Base-by-base conservation (phyloP, 345 rosid genomes). In the Eucalyptus polyanthemos region DNA sequence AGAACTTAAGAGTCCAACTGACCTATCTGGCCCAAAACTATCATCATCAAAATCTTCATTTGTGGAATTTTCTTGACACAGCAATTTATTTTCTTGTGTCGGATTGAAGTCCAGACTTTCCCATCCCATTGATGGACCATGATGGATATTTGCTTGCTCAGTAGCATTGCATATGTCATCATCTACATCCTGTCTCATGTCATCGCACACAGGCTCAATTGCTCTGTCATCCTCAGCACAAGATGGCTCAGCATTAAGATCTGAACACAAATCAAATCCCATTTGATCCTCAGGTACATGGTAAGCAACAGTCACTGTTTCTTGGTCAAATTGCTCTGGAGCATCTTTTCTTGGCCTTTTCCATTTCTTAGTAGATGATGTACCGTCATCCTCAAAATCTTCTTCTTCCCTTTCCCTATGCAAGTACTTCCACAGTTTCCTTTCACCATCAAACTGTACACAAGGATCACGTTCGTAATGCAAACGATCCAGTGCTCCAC, bases 321-420 rank as follows among this genome's bases (percentile, higher is more conserved):
- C 98, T 89, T 95, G 97, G 24, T 97, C 99, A 42, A 96, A 90
- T 91, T 93, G 99, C 90, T 98, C 99, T 4, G 96, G 92, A 76
- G 96, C 90, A 88, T 98, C 99, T 89, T 98, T 98, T 91, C 95
- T 98, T 89, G 94, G 99, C 88, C 99, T 95, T 94, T 96, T 98
- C 99, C 99, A 98, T 93, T 98, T 98, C 95, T 98, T 98, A 50
- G 99, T 98, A 51, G 99, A 98, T 87, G 99, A 98, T 91, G 99
- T 98, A 69, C 99, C 99, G 87, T 98, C 99, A 91, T 98, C 99
- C 92, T 98, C 99, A 89, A 98, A 98, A 93, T 98, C 99, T 94
- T 98, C 99, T 92, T 98, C 99, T 93, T 98, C 99, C 92, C 99
- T 96, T 87, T 98, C 98, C 91, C 98, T 91, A 90, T 98, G 99